These are phyloP conservation scores for Magnaporthiopsis rhizophila DNA, from an alignment of 2,329 filamentous ascomycete genomes.

Conservation along the genomic window DNA sequence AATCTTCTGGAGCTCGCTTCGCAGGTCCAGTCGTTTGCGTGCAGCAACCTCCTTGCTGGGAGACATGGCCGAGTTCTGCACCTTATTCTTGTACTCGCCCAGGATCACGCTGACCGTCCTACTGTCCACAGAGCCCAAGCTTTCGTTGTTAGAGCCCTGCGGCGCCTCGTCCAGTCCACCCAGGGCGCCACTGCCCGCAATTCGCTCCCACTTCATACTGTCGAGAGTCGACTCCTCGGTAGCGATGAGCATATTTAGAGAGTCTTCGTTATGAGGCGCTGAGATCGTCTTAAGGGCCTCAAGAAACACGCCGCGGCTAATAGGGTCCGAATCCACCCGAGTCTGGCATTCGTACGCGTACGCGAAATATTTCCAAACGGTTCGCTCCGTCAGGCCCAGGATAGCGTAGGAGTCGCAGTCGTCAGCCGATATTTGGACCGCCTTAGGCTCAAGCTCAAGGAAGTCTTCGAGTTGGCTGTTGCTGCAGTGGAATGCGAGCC, in stretches of 20 bases:
- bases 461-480: background rate
- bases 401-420: constrained; percentile 13
- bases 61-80: constrained; percentile 7
- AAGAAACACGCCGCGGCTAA: constrained; percentile 13
- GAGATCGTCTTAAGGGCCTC: constrained; percentile 15
- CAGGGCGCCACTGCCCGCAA: background rate
- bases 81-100: constrained; percentile 8
- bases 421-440: background rate
- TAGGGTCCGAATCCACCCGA: constrained; percentile 7
- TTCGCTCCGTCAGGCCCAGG: constrained; percentile 16
- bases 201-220: background rate
- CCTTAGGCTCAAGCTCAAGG: constrained; percentile 1
- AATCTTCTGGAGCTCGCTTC: constrained; percentile 13
- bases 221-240: constrained; percentile 5
- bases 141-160: background rate
- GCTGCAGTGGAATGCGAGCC: constrained; percentile 11
- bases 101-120: constrained; percentile 2
- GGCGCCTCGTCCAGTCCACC: background rate
- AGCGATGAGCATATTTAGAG: constrained; percentile 5
- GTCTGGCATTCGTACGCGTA: constrained; percentile 19
- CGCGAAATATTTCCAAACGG: constrained; percentile 19
- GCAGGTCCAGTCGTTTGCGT: constrained; percentile 15
- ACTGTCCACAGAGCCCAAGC: background rate
- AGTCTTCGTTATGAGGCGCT: constrained; percentile 2
- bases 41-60: constrained; percentile 6